A percentile compares a stretch with the other conserved stretches of the same genome.
Conservation (phyloP, 345 rosid species). For the Salix udensis region DNA sequence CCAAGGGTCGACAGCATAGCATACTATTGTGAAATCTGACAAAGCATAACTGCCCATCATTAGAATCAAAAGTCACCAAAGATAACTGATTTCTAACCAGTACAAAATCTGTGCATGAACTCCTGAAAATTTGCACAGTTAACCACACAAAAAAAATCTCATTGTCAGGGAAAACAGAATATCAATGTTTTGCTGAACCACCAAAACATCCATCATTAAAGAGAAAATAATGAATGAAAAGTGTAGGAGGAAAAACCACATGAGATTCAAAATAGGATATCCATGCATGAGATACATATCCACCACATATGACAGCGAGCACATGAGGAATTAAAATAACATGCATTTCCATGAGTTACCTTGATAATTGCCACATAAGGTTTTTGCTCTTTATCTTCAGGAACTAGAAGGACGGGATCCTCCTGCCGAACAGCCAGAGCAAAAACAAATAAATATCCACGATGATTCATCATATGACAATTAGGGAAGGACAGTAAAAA, state of each 20-base stretch:
- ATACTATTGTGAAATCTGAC: too few species aligned
- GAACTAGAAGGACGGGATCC: slow-evolving; percentile 92
- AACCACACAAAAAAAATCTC: not conserved
- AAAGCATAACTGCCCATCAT: not conserved
- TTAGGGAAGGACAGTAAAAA: not conserved
- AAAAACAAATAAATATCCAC: not conserved
- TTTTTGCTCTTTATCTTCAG: slow-evolving; percentile 72
- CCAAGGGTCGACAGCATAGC: not conserved
- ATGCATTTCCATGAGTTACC: slow-evolving; percentile 42
- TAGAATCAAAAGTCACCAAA: not conserved
- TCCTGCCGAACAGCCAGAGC: slow-evolving; percentile 47
- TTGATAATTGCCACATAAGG: slow-evolving; percentile 97
- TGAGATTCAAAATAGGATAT: not conserved
- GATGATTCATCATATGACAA: not conserved
- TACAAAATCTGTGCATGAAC: not conserved
- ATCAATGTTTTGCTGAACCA: not conserved
- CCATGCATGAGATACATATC: not conserved
- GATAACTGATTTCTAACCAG: not conserved
- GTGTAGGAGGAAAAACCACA: not conserved
- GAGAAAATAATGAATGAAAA: not conserved
- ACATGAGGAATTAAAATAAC: not conserved
- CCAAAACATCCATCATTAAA: not conserved
- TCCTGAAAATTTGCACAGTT: not conserved
- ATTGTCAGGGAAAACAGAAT: not conserved
- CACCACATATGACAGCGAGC: not conserved